Base-by-base conservation (phyloP, 1,139 yeast species). In the Spathaspora sp. region DNA sequence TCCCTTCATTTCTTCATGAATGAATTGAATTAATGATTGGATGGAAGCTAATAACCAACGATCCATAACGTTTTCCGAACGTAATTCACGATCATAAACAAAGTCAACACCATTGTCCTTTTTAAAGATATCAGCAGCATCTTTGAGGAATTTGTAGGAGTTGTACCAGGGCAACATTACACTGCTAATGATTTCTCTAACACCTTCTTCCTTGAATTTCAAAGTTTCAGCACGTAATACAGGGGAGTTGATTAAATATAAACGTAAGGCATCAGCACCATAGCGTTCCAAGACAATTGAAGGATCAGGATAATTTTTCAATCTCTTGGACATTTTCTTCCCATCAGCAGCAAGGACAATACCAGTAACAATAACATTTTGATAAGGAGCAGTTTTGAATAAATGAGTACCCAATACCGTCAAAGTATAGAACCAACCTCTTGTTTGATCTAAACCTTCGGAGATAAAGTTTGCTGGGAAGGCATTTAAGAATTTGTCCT, bases 361-460 rank as follows among this genome's bases (percentile, higher is more conserved):
- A 76, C 99, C 99, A 42, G 91, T 80, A 46, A 95, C 99, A 67
- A 93, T 89, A 57, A 93, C 97, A 66, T 95, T 95, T 70, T 93
- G 78, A 77, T 88, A 95, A 42, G 99, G 98, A 52, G 96, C 95
- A 49, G 84, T 81, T 60, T 87, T 86, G 74, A 93, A 93, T 60
- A 95, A 75, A 59, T 93, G 98, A 49, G 97, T 89, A 66, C 99
- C 99, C 60, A 95, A 78, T 24, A 95, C 97, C 39, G 96, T 86
- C 65, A 95, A 78, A 43, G 99, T 93, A 71, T 95, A 95, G 74
- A 95, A 95, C 99, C 99, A 93, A 65, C 99, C 99, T 82, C 99
- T 89, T 45, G 99, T 93, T 76, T 93, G 99, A 74, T 93, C 99
- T 59, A 93, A 82, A 72, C 99, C 99, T 76, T 93, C 99, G 51